These are phyloP conservation scores for Eucalyptus sp. DNA, from an alignment of 345 rosid genomes.

Conservation along the genomic window DNA sequence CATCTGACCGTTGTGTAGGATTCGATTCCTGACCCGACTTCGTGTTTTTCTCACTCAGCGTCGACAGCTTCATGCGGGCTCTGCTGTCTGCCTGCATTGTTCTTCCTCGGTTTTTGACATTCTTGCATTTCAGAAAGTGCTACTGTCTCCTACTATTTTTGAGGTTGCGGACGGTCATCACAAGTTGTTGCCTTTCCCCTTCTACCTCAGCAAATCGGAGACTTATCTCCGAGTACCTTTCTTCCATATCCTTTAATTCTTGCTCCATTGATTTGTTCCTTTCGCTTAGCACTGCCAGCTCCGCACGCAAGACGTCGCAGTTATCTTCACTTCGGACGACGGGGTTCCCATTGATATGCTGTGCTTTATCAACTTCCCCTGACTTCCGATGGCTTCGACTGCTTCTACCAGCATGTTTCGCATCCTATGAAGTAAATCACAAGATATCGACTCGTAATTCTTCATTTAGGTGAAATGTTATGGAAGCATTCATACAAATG, in stretches of 20 bases:
- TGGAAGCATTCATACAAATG: not conserved
- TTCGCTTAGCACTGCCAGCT: constrained; percentile 37
- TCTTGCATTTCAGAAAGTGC: not conserved
- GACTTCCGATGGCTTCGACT: not conserved
- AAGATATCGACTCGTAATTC: not conserved
- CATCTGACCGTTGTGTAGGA: not conserved
- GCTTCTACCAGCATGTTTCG: not conserved
- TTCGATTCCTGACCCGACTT: not conserved
- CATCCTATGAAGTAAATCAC: not conserved
- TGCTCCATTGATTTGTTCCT: constrained; percentile 63
- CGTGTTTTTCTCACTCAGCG: not conserved
- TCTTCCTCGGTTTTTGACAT: not conserved
- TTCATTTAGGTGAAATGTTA: not conserved
- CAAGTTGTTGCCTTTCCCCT: constrained; percentile 89
- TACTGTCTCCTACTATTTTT: constrained; percentile 63
- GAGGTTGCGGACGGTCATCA: constrained; percentile 70
- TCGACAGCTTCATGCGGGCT: not conserved
- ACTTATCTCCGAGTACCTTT: constrained; percentile 82
- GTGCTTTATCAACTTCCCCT: not conserved
- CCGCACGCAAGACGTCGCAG: constrained; percentile 22
- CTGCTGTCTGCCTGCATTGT: not conserved
- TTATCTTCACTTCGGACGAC: not conserved
- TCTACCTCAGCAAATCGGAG: constrained; percentile 91
- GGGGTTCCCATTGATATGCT: not conserved
- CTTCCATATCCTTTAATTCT: constrained; percentile 93